Percentiles rank a stretch among this genome's conserved stretches.
These are phyloP conservation scores for Puccinellia tenuiflora DNA, from an alignment of 176 grass and related monocot species.

Conservation along the genomic window DNA sequence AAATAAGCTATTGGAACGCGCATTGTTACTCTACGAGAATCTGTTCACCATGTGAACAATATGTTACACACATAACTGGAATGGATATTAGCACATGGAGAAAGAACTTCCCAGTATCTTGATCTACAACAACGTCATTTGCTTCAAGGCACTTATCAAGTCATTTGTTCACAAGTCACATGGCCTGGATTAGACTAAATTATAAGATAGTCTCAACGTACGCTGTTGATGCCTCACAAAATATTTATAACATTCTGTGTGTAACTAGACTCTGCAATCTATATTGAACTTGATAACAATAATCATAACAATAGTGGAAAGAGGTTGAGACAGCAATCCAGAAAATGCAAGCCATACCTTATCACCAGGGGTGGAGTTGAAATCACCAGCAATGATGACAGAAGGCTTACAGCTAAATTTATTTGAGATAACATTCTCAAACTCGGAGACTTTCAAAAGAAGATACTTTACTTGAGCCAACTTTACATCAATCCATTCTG, in stretches of 20 bases:
- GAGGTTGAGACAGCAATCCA: neutral
- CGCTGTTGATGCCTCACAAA: neutral
- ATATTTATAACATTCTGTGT: neutral
- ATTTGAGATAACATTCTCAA: conserved; percentile 61
- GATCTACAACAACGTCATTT: neutral
- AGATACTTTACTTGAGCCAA: conserved; percentile 95
- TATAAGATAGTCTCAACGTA: neutral
- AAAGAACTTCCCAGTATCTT: neutral
- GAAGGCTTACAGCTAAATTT: conserved; percentile 66
- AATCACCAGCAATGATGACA: conserved; percentile 83
- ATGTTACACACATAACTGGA: neutral
- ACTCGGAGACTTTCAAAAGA: conserved; percentile 62
- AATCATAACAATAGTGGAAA: neutral
- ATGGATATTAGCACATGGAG: neutral
- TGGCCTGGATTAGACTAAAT: neutral
- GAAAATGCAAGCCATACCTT: conserved; percentile 43
- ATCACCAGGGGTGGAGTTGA: conserved; percentile 88
- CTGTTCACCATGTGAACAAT: neutral
- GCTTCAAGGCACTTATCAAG: neutral
- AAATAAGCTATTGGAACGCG: neutral
- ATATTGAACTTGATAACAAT: neutral
- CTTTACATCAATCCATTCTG: conserved; percentile 86
- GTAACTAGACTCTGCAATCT: neutral
- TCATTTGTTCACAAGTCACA: neutral
- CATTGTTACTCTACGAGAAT: neutral